Base-by-base conservation (phyloP, 108 stramenopile genomes). In the Pseudonitzschia delicatissima region DNA sequence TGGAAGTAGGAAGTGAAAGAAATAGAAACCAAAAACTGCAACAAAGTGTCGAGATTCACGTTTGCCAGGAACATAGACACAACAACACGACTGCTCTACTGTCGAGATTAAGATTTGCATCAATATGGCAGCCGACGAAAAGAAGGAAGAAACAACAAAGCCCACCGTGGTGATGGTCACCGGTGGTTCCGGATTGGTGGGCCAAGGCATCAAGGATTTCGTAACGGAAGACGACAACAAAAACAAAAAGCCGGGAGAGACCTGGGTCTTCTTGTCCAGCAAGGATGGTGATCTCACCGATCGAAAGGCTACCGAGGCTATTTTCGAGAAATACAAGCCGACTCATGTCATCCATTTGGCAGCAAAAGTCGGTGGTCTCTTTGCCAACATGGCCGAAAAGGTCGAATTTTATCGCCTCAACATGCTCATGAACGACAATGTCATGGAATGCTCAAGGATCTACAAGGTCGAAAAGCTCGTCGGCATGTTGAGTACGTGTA, bases 341-440 rank as follows among this genome's bases (percentile, higher is more conserved):
- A 98, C 97, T 18, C 96, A 97, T 81, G 97, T 98, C 29, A 97
- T 99, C 71, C 98, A 99, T 71, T 85, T 99, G 68, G 98, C 98
- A 1, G 98, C 98, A 35, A 96, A 96, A 81, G 97, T 99, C 23
- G 97, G 98, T 13, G 98, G 96, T 21, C 81, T 99, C 47, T 99
- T 99, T 85, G 93, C 92, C 68, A 90, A 90, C 65, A 80, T 91
- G 89, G 79, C 78, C 33, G 77, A 89, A 66, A 98, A 91, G 77
- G 98, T 99, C 7, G 98, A 99, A 71, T 99, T 99, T 72, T 99
- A 94, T 81, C 94, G 98, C 18, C 95, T 97, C 81, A 99, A 99
- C 79, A 94, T 96, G 53, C 81, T 97, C 49, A 98, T 99, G 74
- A 96, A 96, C 67, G 94, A 96, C 84, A 96, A 96, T 67, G 78